A percentile compares a stretch with the other conserved stretches of the same genome.
Evolutionary conservation across 495 filamentous ascomycete species (phyloP).

Genomic region (Extremus antarcticus): DNA sequence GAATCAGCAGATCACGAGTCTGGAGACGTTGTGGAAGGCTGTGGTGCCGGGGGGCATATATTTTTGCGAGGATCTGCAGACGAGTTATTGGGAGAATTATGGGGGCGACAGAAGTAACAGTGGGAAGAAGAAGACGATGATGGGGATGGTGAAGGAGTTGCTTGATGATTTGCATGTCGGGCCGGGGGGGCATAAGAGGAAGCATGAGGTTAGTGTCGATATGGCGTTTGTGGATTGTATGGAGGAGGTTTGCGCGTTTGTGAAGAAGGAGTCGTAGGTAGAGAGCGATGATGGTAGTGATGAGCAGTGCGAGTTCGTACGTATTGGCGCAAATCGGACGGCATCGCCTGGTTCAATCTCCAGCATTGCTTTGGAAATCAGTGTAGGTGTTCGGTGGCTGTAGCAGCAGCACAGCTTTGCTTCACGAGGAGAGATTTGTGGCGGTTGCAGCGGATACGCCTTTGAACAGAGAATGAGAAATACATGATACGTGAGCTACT

Average conservation of each 20-base stretch:
- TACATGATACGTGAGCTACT: too few species aligned
- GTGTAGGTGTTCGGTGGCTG: too few species aligned
- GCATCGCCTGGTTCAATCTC: too few species aligned
- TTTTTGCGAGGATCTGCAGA: constrained; percentile 1
- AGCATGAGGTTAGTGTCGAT: background rate
- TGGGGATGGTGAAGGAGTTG: constrained; percentile 1
- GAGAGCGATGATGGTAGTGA: too few species aligned
- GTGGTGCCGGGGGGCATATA: background rate
- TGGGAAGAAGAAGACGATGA: constrained; percentile 3
- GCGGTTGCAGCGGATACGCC: too few species aligned
- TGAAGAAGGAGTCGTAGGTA: background rate
- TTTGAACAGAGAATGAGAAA: too few species aligned
- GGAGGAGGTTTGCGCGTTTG: constrained; percentile 1
- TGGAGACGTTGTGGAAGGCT: background rate
- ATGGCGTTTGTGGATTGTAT: constrained; percentile 1
- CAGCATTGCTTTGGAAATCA: too few species aligned
- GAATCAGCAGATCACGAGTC: constrained; percentile 1
- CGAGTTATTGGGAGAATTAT: background rate
- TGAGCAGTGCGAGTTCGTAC: too few species aligned
- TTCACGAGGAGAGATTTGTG: too few species aligned
- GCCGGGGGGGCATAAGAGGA: background rate
- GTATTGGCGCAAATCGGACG: too few species aligned
- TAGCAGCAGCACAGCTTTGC: too few species aligned
- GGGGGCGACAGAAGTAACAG: background rate
- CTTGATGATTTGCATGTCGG: constrained; percentile 1